phyloP scores from a whole-genome alignment of 805 yeast species.

The Naumovozyma baii region DNA sequence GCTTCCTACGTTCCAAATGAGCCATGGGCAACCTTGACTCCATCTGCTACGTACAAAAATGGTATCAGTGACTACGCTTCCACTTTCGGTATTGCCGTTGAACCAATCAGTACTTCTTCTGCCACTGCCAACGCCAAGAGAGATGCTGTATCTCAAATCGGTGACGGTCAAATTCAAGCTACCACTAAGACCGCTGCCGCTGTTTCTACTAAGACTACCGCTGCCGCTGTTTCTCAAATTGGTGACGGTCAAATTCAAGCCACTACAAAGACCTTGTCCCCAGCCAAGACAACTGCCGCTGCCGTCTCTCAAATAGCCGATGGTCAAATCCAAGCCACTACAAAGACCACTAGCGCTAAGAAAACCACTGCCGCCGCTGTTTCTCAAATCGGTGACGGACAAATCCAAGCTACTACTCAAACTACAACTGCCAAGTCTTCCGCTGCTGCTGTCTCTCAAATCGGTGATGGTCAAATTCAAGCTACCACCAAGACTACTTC shows the following conservation, averaged over 20 bases:
- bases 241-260: conserved; percentile 46
- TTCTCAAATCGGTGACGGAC: conserved; percentile 37
- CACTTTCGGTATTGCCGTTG: conserved; percentile 36
- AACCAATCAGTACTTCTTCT: conserved; percentile 28
- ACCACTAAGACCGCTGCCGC: conserved; percentile 24
- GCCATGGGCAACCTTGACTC: conserved; percentile 36
- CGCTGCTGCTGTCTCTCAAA: conserved; percentile 19
- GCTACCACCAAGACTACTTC: conserved; percentile 31
- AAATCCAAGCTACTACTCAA: conserved; percentile 15
- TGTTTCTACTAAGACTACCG: conserved; percentile 18
- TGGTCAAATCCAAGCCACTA: conserved; percentile 35
- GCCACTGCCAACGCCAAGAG: conserved; percentile 31
- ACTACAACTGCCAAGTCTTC: conserved; percentile 19
- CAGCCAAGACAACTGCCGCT: conserved; percentile 18
- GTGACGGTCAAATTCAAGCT: conserved; percentile 36
- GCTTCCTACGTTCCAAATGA: conserved; percentile 23
- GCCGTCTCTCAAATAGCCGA: conserved; percentile 33
- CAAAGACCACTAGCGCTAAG: too few relatives aligned
- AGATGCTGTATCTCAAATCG: conserved; percentile 34
- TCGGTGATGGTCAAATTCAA: conserved; percentile 25
- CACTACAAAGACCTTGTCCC: conserved; percentile 30
- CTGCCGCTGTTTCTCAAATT: conserved; percentile 37
- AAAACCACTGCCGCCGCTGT: conserved; percentile 30
- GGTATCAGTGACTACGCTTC: conserved; percentile 31
- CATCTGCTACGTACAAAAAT: conserved; percentile 29